phyloP scores from a whole-genome alignment of 768 basidiomycete genomes.

The Kwoniella europaea region DNA sequence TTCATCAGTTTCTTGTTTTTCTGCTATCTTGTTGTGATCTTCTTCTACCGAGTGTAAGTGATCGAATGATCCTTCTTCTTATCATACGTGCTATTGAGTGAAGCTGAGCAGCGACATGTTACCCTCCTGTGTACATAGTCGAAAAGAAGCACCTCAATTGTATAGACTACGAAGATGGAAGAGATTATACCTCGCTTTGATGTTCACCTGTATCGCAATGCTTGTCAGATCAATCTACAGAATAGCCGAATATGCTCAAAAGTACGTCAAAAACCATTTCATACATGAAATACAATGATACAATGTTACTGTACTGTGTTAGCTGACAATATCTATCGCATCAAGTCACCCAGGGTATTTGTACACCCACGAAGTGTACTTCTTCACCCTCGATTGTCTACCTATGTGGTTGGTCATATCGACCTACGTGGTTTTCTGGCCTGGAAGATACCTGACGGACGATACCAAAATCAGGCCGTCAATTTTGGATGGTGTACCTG shows the following conservation, averaged over 20 bases:
- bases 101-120: no score
- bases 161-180: constrained; percentile 51
- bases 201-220: constrained; percentile 55
- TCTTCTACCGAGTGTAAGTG: constrained; percentile 49
- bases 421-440: constrained; percentile 54
- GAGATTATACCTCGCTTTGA: constrained; percentile 49
- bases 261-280: constrained; percentile 30
- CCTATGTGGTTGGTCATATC: constrained; percentile 53
- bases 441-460: constrained; percentile 43
- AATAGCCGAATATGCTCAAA: constrained; percentile 51
- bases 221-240: constrained; percentile 52
- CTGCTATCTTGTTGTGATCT: constrained; percentile 42
- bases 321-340: neutral
- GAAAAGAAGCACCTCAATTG: constrained; percentile 34
- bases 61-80: no score
- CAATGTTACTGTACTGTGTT: no score
- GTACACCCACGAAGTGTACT: constrained; percentile 53
- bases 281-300: neutral
- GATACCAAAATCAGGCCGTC: neutral
- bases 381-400: constrained; percentile 53
- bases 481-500: neutral
- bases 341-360: constrained; percentile 51
- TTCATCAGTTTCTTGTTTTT: constrained; percentile 51
- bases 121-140: constrained; percentile 14
- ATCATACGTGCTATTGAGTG: no score